phyloP scores from a whole-genome alignment of 2,329 filamentous ascomycete species.

The Stachybotrys elegans region DNA sequence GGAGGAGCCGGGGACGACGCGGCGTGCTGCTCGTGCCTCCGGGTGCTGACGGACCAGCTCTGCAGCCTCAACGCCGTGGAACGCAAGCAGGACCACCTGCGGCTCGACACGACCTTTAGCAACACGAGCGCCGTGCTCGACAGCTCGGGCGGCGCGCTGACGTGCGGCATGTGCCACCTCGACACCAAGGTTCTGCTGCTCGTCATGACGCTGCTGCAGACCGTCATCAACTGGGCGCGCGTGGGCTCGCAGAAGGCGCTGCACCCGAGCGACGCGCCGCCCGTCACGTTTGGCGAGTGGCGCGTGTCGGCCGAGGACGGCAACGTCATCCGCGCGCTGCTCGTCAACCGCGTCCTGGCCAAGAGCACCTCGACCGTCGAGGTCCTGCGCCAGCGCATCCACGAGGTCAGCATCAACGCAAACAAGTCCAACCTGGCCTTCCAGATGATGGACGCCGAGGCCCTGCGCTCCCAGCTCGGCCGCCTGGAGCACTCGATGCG shows the following conservation, averaged over 20 bases:
- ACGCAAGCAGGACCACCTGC: neutral
- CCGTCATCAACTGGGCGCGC: neutral
- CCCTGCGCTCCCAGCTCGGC: neutral
- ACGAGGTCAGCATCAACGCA: neutral
- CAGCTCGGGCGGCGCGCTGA: neutral
- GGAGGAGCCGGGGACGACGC: neutral
- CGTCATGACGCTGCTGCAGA: conserved; percentile 2
- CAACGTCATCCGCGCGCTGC: neutral
- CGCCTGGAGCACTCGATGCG: neutral
- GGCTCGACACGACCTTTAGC: neutral
- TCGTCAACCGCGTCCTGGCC: neutral
- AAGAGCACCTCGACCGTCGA: neutral
- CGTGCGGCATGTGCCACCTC: neutral
- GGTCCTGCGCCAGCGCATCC: neutral
- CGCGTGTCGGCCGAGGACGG: neutral
- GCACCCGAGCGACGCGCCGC: neutral
- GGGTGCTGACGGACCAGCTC: neutral
- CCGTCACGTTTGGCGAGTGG: neutral
- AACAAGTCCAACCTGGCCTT: neutral
- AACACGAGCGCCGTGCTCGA: neutral
- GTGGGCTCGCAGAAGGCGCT: neutral
- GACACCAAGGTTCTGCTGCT: conserved; percentile 2
- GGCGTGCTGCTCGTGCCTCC: neutral
- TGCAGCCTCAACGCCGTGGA: neutral
- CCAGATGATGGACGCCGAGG: conserved; percentile 1